Conservation (phyloP, 2,329 filamentous ascomycete genomes). For the Ophiocordyceps robertsii region DNA sequence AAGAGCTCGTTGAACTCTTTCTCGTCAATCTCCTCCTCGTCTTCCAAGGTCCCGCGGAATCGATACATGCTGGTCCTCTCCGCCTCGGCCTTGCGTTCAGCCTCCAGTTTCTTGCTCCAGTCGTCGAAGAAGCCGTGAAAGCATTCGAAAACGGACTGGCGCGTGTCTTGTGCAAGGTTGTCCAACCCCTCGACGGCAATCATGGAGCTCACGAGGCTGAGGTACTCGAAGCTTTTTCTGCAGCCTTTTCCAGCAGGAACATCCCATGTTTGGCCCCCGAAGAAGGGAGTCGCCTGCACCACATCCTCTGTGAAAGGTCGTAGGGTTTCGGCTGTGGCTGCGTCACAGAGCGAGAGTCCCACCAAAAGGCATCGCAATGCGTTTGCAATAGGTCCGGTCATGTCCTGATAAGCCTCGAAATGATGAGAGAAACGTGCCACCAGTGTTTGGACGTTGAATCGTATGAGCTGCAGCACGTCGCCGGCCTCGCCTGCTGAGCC, state of each 20-base stretch:
- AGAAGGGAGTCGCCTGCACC: slow-evolving; percentile 37
- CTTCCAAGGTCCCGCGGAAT: slow-evolving; percentile 65
- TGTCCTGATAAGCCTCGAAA: slow-evolving; percentile 73
- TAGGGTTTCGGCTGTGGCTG: slow-evolving; percentile 26
- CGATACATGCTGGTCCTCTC: slow-evolving; percentile 67
- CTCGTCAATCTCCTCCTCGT: slow-evolving; percentile 60
- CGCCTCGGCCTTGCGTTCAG: slow-evolving; percentile 63
- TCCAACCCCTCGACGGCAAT: slow-evolving; percentile 33
- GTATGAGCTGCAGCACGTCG: slow-evolving; percentile 33
- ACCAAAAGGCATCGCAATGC: slow-evolving; percentile 69
- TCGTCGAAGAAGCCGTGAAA: slow-evolving; percentile 64
- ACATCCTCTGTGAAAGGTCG: slow-evolving; percentile 23
- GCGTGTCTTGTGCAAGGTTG: slow-evolving; percentile 25
- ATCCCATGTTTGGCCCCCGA: slow-evolving; percentile 30
- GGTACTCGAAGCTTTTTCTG: slow-evolving; percentile 27
- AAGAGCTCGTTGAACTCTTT: slow-evolving; percentile 72
- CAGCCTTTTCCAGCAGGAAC: slow-evolving; percentile 7
- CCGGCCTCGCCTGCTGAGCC: slow-evolving; percentile 7
- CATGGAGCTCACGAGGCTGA: slow-evolving; percentile 19
- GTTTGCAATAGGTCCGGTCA: slow-evolving; percentile 63
- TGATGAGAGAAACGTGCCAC: slow-evolving; percentile 53
- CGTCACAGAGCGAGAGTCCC: slow-evolving; percentile 51
- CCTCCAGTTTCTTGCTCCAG: slow-evolving; percentile 66
- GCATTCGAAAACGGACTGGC: slow-evolving; percentile 46
- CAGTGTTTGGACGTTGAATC: slow-evolving; percentile 51